Percentiles rank a stretch among this genome's conserved stretches.
Conservation (phyloP, 1,139 yeast genomes). For the Nakaseomyces bracarensis region DNA sequence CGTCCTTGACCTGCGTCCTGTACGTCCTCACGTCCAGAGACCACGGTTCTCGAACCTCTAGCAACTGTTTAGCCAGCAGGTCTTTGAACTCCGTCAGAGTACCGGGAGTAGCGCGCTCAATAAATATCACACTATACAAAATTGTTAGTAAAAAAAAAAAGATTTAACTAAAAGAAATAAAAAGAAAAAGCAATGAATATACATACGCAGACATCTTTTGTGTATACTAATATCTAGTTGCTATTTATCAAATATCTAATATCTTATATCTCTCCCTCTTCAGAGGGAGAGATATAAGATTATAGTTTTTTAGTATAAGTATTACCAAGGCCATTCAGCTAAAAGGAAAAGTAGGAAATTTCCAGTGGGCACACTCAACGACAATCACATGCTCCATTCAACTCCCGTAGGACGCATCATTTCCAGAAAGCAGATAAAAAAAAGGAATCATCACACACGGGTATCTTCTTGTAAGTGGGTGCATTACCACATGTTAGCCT, state of each 20-base stretch:
- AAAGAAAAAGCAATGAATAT: background rate
- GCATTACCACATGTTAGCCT: too few relatives aligned
- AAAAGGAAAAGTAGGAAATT: too few relatives aligned
- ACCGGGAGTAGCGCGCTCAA: slow-evolving; percentile 29
- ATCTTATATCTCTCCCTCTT: background rate
- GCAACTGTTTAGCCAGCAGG: slow-evolving; percentile 21
- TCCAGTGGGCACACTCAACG: too few relatives aligned
- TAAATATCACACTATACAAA: slow-evolving; percentile 23
- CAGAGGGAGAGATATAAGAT: background rate
- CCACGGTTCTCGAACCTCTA: slow-evolving; percentile 26
- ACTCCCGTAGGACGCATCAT: too few relatives aligned
- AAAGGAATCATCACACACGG: too few relatives aligned
- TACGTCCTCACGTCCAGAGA: slow-evolving; percentile 28
- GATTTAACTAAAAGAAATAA: background rate
- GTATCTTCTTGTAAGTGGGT: too few relatives aligned
- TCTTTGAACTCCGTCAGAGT: slow-evolving; percentile 29
- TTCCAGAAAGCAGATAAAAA: too few relatives aligned
- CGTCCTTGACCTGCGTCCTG: slow-evolving; percentile 21
- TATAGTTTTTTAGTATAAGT: too few relatives aligned
- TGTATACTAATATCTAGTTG: too few relatives aligned
- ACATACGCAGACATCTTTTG: background rate
- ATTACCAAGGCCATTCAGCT: too few relatives aligned
- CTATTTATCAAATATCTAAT: too few relatives aligned
- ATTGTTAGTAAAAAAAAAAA: background rate
- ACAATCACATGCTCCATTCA: too few relatives aligned